These are phyloP conservation scores for Linum usitatissimum DNA, from an alignment of 345 rosid species.

Conservation along the genomic window DNA sequence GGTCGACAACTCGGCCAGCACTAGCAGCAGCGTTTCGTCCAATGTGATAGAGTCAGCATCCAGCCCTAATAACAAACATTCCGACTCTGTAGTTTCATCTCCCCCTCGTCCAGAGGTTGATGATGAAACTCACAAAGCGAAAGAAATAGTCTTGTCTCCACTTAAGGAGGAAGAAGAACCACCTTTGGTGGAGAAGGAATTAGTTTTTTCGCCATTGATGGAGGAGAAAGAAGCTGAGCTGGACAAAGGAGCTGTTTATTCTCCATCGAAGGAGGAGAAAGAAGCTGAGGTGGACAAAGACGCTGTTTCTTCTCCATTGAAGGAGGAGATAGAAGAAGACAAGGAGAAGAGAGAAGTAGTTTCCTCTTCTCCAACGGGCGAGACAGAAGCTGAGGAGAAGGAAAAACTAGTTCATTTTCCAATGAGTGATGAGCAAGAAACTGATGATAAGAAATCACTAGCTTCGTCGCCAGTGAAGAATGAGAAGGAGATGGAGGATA, in stretches of 20 bases:
- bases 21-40: slow-evolving; percentile 21
- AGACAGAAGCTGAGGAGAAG: neutral
- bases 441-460: too few relatives aligned
- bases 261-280: neutral
- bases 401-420: neutral
- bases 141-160: slow-evolving; percentile 20
- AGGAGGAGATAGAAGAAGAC: neutral
- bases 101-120: too few relatives aligned
- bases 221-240: neutral
- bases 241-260: neutral
- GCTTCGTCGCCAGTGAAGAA: too few relatives aligned
- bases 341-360: neutral
- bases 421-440: too few relatives aligned
- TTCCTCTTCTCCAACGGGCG: neutral
- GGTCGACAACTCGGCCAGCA: slow-evolving; percentile 29
- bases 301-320: neutral
- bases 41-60: slow-evolving; percentile 4
- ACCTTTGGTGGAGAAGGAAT: neutral
- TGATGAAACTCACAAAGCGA: slow-evolving; percentile 19
- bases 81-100: too few relatives aligned
- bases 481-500: neutral
- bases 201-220: neutral
- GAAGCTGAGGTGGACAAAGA: neutral
- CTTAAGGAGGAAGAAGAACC: slow-evolving; percentile 15
- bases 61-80: slow-evolving; percentile 8